Percentiles rank a stretch among this genome's conserved stretches.
Conservation (phyloP, 805 yeast genomes). For the Nakazawaea pomicola region DNA sequence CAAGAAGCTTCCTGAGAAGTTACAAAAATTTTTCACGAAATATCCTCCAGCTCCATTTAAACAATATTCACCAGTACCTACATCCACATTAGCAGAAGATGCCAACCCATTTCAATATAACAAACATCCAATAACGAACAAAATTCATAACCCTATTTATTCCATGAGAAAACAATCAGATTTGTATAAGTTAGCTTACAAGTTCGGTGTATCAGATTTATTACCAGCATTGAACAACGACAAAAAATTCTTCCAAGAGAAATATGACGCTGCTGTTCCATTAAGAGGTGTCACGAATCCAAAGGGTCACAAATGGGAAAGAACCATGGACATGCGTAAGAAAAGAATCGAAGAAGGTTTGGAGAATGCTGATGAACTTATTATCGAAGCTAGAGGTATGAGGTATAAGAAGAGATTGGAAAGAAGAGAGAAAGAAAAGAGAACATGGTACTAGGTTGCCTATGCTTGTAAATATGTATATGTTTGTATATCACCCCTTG, state of each 20-base stretch:
- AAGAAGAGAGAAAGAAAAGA: constrained; percentile 31
- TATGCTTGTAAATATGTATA: neutral
- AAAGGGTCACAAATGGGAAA: constrained; percentile 79
- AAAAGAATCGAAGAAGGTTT: constrained; percentile 62
- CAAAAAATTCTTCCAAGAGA: constrained; percentile 75
- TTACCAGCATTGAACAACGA: constrained; percentile 59
- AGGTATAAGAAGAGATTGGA: constrained; percentile 41
- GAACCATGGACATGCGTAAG: constrained; percentile 54
- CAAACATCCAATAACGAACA: constrained; percentile 76
- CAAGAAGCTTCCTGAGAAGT: constrained; percentile 56
- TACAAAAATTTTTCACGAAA: constrained; percentile 70
- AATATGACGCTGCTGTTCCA: constrained; percentile 61
- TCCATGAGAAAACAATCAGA: constrained; percentile 81
- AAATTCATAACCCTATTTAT: constrained; percentile 70
- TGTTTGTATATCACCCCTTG: neutral
- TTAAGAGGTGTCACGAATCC: constrained; percentile 75
- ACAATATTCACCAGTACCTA: constrained; percentile 59
- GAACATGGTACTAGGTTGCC: constrained; percentile 26
- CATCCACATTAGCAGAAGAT: constrained; percentile 57
- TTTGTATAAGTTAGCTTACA: constrained; percentile 73
- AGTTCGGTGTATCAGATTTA: constrained; percentile 73
- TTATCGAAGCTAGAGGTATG: constrained; percentile 58
- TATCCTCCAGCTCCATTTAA: constrained; percentile 84
- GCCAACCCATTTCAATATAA: constrained; percentile 88
- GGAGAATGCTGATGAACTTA: constrained; percentile 58